Evolutionary conservation across 2,329 filamentous ascomycete genomes (phyloP).

Genomic region (Penicillium sp.): DNA sequence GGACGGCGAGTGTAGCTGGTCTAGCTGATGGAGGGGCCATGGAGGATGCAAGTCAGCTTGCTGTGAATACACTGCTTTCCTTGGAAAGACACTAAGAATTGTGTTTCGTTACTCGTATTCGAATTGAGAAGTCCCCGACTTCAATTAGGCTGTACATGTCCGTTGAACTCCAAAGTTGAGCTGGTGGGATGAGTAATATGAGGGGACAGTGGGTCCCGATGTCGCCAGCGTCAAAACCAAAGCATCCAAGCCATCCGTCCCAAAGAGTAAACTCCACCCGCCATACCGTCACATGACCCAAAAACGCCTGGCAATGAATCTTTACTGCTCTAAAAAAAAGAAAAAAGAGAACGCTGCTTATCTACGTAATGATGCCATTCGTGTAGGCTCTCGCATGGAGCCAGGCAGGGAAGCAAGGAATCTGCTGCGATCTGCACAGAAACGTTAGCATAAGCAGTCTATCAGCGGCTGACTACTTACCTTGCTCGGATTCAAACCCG

Average conservation of each 20-base stretch:
- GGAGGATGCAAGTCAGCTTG: not conserved
- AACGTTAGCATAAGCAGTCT: conserved; percentile 7
- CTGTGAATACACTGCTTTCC: not conserved
- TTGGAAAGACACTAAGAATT: not conserved
- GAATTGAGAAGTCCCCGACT: not conserved
- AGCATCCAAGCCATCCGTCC: not conserved
- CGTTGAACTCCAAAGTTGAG: not conserved
- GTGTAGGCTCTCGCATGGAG: conserved; percentile 35
- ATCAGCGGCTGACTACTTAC: conserved; percentile 48
- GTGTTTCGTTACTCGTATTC: not conserved
- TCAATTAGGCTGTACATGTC: not conserved
- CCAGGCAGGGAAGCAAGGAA: conserved; percentile 38
- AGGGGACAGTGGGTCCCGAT: conserved; percentile 11
- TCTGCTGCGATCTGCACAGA: conserved; percentile 30
- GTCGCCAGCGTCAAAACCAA: conserved; percentile 1
- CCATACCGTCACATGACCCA: conserved; percentile 18
- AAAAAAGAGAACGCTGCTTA: conserved; percentile 17
- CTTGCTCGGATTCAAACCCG: conserved; percentile 72
- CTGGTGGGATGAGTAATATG: not conserved
- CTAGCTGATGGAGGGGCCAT: conserved; percentile 9
- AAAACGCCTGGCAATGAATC: not conserved
- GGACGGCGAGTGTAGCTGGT: conserved; percentile 14
- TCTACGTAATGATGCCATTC: conserved; percentile 39
- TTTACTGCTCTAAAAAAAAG: not conserved
- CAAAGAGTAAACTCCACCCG: not conserved